Percentiles rank a stretch among this genome's conserved stretches.
phyloP scores from a whole-genome alignment of 2,329 filamentous ascomycete genomes.

The Stemphylium vesicarium region DNA sequence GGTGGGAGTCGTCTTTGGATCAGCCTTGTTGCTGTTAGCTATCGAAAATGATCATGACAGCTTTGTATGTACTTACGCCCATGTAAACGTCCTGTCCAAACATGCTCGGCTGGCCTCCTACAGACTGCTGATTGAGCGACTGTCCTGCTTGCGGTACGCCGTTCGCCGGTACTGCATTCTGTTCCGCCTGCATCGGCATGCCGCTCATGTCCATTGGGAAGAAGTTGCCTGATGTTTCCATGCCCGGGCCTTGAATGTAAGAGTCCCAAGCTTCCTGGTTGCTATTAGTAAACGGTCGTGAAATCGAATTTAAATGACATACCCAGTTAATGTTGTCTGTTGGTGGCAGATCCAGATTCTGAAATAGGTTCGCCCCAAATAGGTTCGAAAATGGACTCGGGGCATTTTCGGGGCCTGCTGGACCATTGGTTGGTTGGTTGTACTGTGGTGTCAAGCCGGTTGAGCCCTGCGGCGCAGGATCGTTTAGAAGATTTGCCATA shows the following conservation, averaged over 20 bases:
- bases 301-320: slow-evolving; percentile 37
- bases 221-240: slow-evolving; percentile 51
- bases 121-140: slow-evolving; percentile 17
- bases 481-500: slow-evolving; percentile 48
- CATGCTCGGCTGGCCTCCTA: slow-evolving; percentile 33
- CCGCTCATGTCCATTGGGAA: slow-evolving; percentile 53
- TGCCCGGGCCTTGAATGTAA: slow-evolving; percentile 66
- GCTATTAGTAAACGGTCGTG: slow-evolving; percentile 13
- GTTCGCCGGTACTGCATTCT: neutral
- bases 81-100: slow-evolving; percentile 49
- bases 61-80: slow-evolving; percentile 41
- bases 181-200: slow-evolving; percentile 44
- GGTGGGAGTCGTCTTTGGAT: slow-evolving; percentile 31
- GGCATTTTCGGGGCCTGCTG: slow-evolving; percentile 47
- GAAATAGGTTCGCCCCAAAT: slow-evolving; percentile 57
- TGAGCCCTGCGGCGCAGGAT: slow-evolving; percentile 39
- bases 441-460: slow-evolving; percentile 44
- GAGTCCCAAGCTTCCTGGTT: slow-evolving; percentile 68
- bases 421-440: slow-evolving; percentile 41
- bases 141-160: slow-evolving; percentile 27
- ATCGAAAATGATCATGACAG: slow-evolving; percentile 3
- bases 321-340: slow-evolving; percentile 67
- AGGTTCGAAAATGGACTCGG: slow-evolving; percentile 62
- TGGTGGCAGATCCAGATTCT: slow-evolving; percentile 61
- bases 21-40: slow-evolving; percentile 29